These are phyloP conservation scores for Caulochytrium protostelioides DNA, from an alignment of 371 early-diverging fungal genomes.

Conservation along the genomic window DNA sequence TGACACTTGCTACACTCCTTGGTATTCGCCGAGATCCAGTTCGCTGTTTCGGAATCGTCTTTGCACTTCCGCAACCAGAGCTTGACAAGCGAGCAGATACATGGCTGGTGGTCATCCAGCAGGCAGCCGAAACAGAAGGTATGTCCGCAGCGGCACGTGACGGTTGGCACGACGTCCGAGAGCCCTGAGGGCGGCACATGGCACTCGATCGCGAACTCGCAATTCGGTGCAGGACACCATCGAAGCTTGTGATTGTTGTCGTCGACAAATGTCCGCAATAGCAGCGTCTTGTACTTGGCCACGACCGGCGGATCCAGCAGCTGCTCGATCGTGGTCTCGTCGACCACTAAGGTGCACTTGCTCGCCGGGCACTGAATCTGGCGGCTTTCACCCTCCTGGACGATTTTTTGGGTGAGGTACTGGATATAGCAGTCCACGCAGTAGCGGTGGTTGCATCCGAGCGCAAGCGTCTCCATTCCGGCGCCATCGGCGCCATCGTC, in stretches of 20 bases:
- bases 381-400: slow-evolving; percentile 63
- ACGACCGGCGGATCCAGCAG: slow-evolving; percentile 28
- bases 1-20: slow-evolving; percentile 88
- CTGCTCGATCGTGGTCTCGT: slow-evolving; percentile 47
- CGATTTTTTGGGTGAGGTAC: slow-evolving; percentile 63
- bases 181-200: slow-evolving; percentile 45
- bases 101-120: slow-evolving; percentile 74
- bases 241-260: slow-evolving; percentile 50
- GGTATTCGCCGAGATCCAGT: slow-evolving; percentile 90
- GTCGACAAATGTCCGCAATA: slow-evolving; percentile 71
- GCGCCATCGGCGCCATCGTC: slow-evolving; percentile 25
- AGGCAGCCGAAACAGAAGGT: slow-evolving; percentile 86
- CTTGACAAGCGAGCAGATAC: slow-evolving; percentile 62
- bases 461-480: slow-evolving; percentile 33
- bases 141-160: slow-evolving; percentile 55
- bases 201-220: slow-evolving; percentile 82
- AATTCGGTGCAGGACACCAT: slow-evolving; percentile 93
- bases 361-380: slow-evolving; percentile 61
- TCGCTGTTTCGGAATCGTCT: slow-evolving; percentile 92
- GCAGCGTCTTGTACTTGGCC: slow-evolving; percentile 47
- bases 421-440: slow-evolving; percentile 63
- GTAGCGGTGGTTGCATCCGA: slow-evolving; percentile 67
- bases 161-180: slow-evolving; percentile 56
- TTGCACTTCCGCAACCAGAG: slow-evolving; percentile 84
- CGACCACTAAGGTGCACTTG: slow-evolving; percentile 58